Conservation (phyloP, 129 eudicot genomes). For the Calendula officinalis region DNA sequence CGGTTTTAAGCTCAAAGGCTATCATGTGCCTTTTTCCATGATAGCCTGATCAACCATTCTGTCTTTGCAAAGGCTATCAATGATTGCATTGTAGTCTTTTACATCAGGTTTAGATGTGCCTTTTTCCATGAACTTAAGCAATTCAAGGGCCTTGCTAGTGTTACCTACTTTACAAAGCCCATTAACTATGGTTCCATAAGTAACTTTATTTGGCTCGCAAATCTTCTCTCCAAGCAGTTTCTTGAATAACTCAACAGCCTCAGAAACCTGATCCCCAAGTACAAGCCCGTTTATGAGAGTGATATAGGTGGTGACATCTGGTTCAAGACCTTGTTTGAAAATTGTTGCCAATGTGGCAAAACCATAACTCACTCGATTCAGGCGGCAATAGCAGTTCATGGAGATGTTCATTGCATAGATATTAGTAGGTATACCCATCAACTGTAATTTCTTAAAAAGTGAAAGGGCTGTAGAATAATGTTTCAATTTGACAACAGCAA, state of each 20-base stretch:
- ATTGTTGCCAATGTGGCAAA: slow-evolving; percentile 18
- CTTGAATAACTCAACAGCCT: background rate
- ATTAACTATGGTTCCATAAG: slow-evolving; percentile 23
- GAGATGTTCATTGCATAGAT: slow-evolving; percentile 22
- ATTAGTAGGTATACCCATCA: slow-evolving; percentile 6
- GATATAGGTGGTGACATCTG: too few relatives aligned
- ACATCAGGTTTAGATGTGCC: too few relatives aligned
- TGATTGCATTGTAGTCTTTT: slow-evolving; percentile 15
- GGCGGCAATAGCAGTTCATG: slow-evolving; percentile 26
- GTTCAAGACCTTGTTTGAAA: too few relatives aligned
- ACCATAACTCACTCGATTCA: slow-evolving; percentile 18
- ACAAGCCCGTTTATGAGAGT: too few relatives aligned
- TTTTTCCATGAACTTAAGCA: too few relatives aligned
- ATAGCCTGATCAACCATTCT: slow-evolving; percentile 10
- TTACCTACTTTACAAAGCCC: slow-evolving; percentile 31
- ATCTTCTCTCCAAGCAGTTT: slow-evolving; percentile 3
- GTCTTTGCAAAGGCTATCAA: slow-evolving; percentile 34
- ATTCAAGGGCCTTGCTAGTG: background rate
- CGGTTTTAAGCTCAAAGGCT: too few relatives aligned
- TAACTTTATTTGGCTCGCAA: slow-evolving; percentile 21
- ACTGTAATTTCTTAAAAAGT: slow-evolving; percentile 19
- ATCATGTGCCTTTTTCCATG: too few relatives aligned
- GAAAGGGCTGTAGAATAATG: background rate
- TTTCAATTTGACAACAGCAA: slow-evolving; percentile 6
- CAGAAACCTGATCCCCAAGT: too few relatives aligned